Evolutionary conservation across 768 basidiomycete species (phyloP), one percentile per base, ranked within the genome.

Genomic region (Scleroderma citrinum): DNA sequence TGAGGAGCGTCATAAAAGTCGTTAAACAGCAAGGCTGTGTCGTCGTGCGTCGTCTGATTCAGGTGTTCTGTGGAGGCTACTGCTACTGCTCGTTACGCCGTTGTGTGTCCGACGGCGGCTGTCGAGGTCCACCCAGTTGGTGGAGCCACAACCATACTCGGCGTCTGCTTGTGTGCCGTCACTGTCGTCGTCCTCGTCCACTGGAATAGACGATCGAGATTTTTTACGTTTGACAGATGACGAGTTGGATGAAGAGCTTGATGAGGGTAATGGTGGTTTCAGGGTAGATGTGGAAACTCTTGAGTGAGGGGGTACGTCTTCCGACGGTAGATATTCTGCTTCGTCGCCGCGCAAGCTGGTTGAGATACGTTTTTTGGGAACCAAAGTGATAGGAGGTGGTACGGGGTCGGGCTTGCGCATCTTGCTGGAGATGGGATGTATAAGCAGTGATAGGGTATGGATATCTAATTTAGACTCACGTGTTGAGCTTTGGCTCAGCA

Each of bases 401-500:
- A 65, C 64, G 16, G 77, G 71, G 55, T 87, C 86, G 10, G 89
- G 88, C 67, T 91, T 91, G 39, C 89, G 83, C 89, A 92, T 91
- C 79, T 92, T 92, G 40, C 87, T 90, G 59, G 38, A 58, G 34
- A 39, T 14, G 20, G 29, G 17, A 30, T 16, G n/a, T 29, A n/a
- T 58, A 51, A 55, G 43, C 50, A 45, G 52, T 11, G 24, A 34
- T 16, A 19, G 36, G 44, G 40, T 37, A 36, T 21, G 44, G 38
- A 43, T 50, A 30, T n/a, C n/a, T n/a, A 38, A 47, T 36, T 11
- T 12, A 13, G 23, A 80, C 82, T 45, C 61, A 88, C 87, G 87
- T 92, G 64, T 92, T 91, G 20, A 92, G 75, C 62, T 91, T 92
- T 11, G 90, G 90, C 60, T 92, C 90, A 0, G 89, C 73, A 56